These are phyloP conservation scores for Podaxis mareebaensis DNA, from an alignment of 768 basidiomycete genomes.

Conservation along the genomic window DNA sequence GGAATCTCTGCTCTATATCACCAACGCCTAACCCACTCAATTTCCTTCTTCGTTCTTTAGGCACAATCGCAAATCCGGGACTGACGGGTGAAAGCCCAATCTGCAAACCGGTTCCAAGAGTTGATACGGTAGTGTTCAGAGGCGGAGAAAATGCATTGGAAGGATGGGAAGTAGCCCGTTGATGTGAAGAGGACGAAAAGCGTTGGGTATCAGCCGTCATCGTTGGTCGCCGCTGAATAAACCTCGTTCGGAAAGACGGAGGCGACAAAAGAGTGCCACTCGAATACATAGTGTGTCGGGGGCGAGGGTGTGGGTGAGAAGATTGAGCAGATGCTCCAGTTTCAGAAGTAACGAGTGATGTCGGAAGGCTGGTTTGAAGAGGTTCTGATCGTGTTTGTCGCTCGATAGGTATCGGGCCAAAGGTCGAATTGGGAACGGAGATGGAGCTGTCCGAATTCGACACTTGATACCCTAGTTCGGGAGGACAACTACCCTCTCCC, in stretches of 20 bases:
- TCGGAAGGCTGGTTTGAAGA: not conserved
- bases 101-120: conserved; percentile 58
- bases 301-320: not conserved
- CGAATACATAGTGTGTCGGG: conserved; percentile 6
- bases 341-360: not conserved
- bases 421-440: not conserved
- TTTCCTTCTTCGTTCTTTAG: conserved; percentile 49
- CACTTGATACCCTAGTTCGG: not conserved
- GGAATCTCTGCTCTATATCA: conserved; percentile 20
- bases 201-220: not conserved
- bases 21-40: conserved; percentile 34
- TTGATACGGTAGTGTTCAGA: conserved; percentile 34
- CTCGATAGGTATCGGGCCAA: conserved; percentile 30
- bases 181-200: not conserved
- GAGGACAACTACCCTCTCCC: conserved; percentile 19
- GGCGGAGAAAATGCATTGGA: conserved; percentile 30
- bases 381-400: conserved; percentile 28
- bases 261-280: not conserved
- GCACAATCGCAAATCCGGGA: conserved; percentile 75
- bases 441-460: not conserved
- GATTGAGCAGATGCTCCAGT: not conserved
- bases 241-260: conserved; percentile 3
- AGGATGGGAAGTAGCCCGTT: conserved; percentile 7
- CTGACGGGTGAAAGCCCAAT: conserved; percentile 76
- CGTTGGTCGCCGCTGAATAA: conserved; percentile 7